Percentiles rank a stretch among this genome's conserved stretches.
Conservation (phyloP, 2,329 filamentous ascomycete genomes). For the Colletotrichum paranaense region DNA sequence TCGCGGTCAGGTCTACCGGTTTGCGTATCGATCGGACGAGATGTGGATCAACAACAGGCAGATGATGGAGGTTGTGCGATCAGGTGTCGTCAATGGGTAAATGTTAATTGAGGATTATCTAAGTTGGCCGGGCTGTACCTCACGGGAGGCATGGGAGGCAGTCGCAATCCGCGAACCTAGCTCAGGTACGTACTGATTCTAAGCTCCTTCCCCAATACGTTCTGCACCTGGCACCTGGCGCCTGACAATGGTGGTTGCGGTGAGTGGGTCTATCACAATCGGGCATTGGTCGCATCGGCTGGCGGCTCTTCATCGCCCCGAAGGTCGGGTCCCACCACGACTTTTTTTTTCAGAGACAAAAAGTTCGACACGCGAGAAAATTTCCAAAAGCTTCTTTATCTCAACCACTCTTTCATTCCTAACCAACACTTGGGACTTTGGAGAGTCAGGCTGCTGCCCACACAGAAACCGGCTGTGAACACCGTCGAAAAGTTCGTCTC, state of each 20-base stretch:
- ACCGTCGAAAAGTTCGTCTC: background rate
- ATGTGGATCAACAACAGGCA: background rate
- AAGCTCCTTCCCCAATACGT: background rate
- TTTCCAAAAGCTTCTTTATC: background rate
- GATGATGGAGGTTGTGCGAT: background rate
- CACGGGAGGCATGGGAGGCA: background rate
- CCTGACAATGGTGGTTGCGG: background rate
- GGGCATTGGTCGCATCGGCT: slow-evolving; percentile 15
- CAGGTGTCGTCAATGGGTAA: background rate
- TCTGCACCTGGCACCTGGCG: background rate
- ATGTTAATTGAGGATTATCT: background rate
- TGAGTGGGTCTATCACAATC: background rate
- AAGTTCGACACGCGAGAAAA: slow-evolving; percentile 12
- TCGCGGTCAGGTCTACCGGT: background rate
- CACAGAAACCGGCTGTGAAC: background rate
- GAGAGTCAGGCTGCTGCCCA: slow-evolving; percentile 3
- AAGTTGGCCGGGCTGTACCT: background rate
- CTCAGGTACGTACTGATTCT: background rate
- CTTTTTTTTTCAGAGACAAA: slow-evolving; percentile 18
- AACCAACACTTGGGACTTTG: slow-evolving; percentile 13
- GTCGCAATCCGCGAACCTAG: background rate
- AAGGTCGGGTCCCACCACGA: slow-evolving; percentile 14
- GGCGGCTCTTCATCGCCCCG: slow-evolving; percentile 21
- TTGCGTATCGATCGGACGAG: background rate
- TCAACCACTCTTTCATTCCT: background rate